phyloP scores from a whole-genome alignment of 208 protist genomes.

The Acanthamoeba polyphaga region DNA sequence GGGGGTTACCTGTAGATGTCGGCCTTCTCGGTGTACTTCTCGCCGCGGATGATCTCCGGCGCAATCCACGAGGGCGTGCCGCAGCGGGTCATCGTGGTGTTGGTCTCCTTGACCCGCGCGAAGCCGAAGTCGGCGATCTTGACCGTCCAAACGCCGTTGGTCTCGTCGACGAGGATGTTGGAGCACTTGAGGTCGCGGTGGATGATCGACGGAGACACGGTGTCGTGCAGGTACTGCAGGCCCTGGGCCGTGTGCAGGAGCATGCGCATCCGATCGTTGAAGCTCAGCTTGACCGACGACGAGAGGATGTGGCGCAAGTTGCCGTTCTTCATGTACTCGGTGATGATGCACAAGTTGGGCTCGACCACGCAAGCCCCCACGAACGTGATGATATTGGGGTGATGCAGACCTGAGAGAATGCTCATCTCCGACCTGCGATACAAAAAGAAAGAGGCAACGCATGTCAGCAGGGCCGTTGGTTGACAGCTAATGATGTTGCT shows the following conservation, averaged over 20 bases:
- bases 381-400: slow-evolving; percentile 61
- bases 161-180: slow-evolving; percentile 55
- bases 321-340: slow-evolving; percentile 58
- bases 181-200: slow-evolving; percentile 51
- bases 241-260: slow-evolving; percentile 38
- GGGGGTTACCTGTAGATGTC: neutral
- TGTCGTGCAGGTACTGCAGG: slow-evolving; percentile 47
- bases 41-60: slow-evolving; percentile 42
- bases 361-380: slow-evolving; percentile 11
- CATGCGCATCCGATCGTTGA: slow-evolving; percentile 28
- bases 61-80: slow-evolving; percentile 36
- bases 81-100: slow-evolving; percentile 32
- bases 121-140: slow-evolving; percentile 54
- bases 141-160: slow-evolving; percentile 24
- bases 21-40: slow-evolving; percentile 58
- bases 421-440: slow-evolving; percentile 7
- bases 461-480: no score
- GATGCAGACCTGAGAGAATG: slow-evolving; percentile 7
- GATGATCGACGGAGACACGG: neutral
- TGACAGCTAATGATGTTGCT: no score
- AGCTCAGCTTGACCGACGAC: slow-evolving; percentile 28
- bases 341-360: slow-evolving; percentile 54
- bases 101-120: slow-evolving; percentile 39
- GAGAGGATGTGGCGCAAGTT: slow-evolving; percentile 5
- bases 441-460: no score